Conservation (phyloP, 805 yeast species). For the Osmozyma mogii region DNA sequence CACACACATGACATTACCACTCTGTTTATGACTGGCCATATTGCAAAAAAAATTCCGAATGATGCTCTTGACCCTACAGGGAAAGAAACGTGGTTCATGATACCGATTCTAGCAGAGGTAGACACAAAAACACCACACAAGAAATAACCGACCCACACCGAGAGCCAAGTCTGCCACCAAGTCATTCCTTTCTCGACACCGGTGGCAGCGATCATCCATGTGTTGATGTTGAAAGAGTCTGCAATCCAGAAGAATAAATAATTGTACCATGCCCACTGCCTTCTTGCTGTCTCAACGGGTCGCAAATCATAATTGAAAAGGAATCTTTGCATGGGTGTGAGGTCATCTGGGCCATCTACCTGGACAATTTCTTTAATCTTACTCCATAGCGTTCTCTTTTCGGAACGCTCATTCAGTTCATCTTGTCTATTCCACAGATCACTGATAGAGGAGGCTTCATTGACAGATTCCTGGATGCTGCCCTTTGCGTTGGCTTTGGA, state of each 20-base stretch:
- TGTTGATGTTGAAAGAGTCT: constrained; percentile 81
- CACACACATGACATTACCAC: constrained; percentile 83
- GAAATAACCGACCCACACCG: constrained; percentile 80
- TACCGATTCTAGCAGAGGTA: constrained; percentile 70
- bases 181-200: constrained; percentile 61
- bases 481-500: too few species aligned
- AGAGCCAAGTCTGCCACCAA: constrained; percentile 90
- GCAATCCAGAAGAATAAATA: constrained; percentile 80
- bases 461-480: too few species aligned
- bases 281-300: constrained; percentile 67
- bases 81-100: constrained; percentile 74
- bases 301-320: constrained; percentile 67
- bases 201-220: constrained; percentile 88
- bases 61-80: constrained; percentile 77
- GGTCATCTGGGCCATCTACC: constrained; percentile 30
- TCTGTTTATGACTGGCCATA: constrained; percentile 85
- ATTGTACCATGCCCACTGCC: constrained; percentile 84
- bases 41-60: constrained; percentile 79
- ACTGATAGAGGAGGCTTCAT: too few species aligned
- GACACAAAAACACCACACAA: constrained; percentile 64
- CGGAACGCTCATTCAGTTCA: too few species aligned
- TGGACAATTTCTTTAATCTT: too few species aligned
- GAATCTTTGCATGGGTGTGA: constrained; percentile 54
- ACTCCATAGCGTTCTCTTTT: too few species aligned
- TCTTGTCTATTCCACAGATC: too few species aligned